Conservation (phyloP, 108 stramenopile species). For the Parietichytrium sp. region DNA sequence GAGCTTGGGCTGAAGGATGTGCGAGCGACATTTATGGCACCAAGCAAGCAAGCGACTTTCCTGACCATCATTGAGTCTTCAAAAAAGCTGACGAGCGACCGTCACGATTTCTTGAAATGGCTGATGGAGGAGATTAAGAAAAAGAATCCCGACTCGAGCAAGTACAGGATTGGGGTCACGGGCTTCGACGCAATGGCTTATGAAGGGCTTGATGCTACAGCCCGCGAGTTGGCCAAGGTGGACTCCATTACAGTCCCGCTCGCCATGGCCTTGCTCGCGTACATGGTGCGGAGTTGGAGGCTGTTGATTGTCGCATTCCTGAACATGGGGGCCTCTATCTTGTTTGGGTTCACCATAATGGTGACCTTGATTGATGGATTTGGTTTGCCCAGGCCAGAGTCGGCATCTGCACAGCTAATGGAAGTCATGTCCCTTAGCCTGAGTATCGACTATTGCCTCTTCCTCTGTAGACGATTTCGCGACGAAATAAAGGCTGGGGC, state of each 20-base stretch:
- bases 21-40: neutral
- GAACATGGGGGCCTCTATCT: neutral
- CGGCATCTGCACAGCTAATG: neutral
- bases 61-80: neutral
- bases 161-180: neutral
- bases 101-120: neutral
- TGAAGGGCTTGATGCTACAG: neutral
- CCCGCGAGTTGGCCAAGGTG: neutral
- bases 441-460: slow-evolving; percentile 27
- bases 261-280: neutral
- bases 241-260: slow-evolving; percentile 4
- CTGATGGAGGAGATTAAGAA: neutral
- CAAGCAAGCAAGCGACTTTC: neutral
- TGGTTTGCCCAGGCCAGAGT: neutral
- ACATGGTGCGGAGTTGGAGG: slow-evolving; percentile 14
- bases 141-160: neutral
- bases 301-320: neutral
- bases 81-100: neutral
- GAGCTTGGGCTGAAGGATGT: neutral
- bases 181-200: slow-evolving; percentile 11
- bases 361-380: slow-evolving; percentile 2
- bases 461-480: neutral
- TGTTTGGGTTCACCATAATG: neutral
- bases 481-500: neutral
- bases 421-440: neutral